Evolutionary conservation across 345 rosid species (phyloP), one percentile per base, ranked within the genome.

Genomic region (Euphorbia tirucalli): DNA sequence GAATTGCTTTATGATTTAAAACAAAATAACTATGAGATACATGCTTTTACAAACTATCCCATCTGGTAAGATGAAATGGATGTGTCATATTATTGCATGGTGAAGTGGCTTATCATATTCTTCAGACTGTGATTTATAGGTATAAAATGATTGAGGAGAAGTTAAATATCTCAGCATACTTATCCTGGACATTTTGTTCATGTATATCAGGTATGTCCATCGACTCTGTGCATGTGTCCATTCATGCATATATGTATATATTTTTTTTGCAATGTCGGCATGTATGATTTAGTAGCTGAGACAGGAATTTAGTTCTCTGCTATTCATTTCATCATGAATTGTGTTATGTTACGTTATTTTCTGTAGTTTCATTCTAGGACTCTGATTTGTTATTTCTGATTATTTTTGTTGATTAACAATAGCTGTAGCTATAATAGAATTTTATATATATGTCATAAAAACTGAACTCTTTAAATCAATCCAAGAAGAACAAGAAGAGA

Each of bases 101-200:
- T 82, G 66, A 56, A 66, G 55, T 68, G 62, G 35, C 70, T 69
- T 39, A 43, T 70, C 39, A 62, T 68, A 1, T 30, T 68, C 10
- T 68, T 35, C 52, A 57, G 70, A 37, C 19, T 50, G 65, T 73
- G 48, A 65, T 62, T 71, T 52, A 46, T 73, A 93, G 97, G 97
- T 89, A 90, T 72, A 54, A 81, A 73, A 74, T 92, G 73, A 90
- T 94, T 16, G 91, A 94, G 75, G 97, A 92, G 72, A 86, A 92
- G 79, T 72, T 94, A 71, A 77, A 82, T 44, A 77, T 94, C 69
- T 94, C 98, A 14, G 82, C 73, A 35, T 94, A 86, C 80, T 79
- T 94, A 73, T 90, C 93, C 8, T 94, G 98, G 97, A 92, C 96
- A 44, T 92, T 94, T 74, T 92, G 98, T 82, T 94, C 98, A 13